Evolutionary conservation across 2,329 filamentous ascomycete genomes (phyloP).

Genomic region (Verticillium tricorpus): DNA sequence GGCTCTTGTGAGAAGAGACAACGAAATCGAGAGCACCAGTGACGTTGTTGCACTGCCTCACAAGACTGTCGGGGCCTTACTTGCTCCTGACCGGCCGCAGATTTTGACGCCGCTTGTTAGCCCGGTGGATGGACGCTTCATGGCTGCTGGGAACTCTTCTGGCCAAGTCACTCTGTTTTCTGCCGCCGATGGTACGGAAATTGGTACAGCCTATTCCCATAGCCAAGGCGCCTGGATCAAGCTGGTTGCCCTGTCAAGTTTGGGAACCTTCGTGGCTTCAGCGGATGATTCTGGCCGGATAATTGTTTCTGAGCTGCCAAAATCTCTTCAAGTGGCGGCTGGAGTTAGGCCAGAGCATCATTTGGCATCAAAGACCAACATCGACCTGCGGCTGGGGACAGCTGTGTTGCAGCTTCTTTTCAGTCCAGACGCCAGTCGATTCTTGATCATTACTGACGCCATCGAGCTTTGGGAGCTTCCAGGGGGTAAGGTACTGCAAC

Average conservation of each 20-base stretch:
- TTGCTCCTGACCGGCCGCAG: constrained; percentile 10
- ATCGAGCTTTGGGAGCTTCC: constrained; percentile 19
- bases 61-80: constrained; percentile 7
- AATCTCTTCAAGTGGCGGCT: not conserved
- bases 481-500: constrained; percentile 10
- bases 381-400: constrained; percentile 11
- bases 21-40: constrained; percentile 16
- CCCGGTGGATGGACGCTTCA: constrained; percentile 10
- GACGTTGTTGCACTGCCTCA: constrained; percentile 1
- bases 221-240: constrained; percentile 12
- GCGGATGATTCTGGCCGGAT: constrained; percentile 21
- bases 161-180: constrained; percentile 20
- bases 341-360: not conserved
- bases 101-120: constrained; percentile 15
- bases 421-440: constrained; percentile 13
- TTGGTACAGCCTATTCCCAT: constrained; percentile 18
- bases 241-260: constrained; percentile 13
- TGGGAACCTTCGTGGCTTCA: constrained; percentile 16
- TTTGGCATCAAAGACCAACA: constrained; percentile 6
- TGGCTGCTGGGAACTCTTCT: constrained; percentile 20
- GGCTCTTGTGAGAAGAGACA: constrained; percentile 20
- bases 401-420: constrained; percentile 11
- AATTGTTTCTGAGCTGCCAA: constrained; percentile 14
- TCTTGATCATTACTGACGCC: constrained; percentile 14
- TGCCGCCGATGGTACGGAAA: constrained; percentile 10